phyloP scores from a whole-genome alignment of 1,284 basidiomycete species.

The Tremellales sp. region DNA sequence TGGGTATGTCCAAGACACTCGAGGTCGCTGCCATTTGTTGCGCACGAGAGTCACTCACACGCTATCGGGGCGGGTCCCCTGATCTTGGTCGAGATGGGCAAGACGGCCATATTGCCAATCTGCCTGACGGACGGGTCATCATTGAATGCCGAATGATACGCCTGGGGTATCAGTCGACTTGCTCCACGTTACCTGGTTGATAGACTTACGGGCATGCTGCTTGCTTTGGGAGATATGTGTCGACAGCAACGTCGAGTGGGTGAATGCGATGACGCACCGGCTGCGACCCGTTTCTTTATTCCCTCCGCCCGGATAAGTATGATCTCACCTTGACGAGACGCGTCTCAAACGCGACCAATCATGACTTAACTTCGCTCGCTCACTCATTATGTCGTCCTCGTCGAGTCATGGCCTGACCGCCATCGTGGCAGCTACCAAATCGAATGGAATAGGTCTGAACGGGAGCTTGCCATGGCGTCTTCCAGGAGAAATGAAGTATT shows the following conservation, averaged over 20 bases:
- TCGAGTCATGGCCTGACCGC: slow-evolving; percentile 59
- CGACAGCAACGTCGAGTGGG: neutral
- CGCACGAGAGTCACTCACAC: too few relatives aligned
- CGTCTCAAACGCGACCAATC: too few relatives aligned
- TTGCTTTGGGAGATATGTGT: neutral
- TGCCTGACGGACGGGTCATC: slow-evolving; percentile 74
- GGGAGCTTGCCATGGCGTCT: slow-evolving; percentile 82
- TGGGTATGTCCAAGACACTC: too few relatives aligned
- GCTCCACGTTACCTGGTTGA: too few relatives aligned
- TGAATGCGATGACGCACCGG: too few relatives aligned
- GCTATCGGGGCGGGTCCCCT: slow-evolving; percentile 79
- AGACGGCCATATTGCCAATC: slow-evolving; percentile 84
- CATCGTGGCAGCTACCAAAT: slow-evolving; percentile 84
- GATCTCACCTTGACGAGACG: too few relatives aligned
- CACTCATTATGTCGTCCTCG: too few relatives aligned
- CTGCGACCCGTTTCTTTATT: too few relatives aligned
- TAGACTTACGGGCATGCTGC: slow-evolving; percentile 19
- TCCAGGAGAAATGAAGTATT: slow-evolving; percentile 88
- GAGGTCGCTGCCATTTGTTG: too few relatives aligned
- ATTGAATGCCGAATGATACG: slow-evolving; percentile 95
- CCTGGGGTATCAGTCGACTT: slow-evolving; percentile 54
- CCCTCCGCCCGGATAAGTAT: too few relatives aligned
- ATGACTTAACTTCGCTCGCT: too few relatives aligned
- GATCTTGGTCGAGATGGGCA: slow-evolving; percentile 86
- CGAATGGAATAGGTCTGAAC: slow-evolving; percentile 81